These are phyloP conservation scores for Wilcoxina mikolae DNA, from an alignment of 495 filamentous ascomycete genomes.

Conservation along the genomic window DNA sequence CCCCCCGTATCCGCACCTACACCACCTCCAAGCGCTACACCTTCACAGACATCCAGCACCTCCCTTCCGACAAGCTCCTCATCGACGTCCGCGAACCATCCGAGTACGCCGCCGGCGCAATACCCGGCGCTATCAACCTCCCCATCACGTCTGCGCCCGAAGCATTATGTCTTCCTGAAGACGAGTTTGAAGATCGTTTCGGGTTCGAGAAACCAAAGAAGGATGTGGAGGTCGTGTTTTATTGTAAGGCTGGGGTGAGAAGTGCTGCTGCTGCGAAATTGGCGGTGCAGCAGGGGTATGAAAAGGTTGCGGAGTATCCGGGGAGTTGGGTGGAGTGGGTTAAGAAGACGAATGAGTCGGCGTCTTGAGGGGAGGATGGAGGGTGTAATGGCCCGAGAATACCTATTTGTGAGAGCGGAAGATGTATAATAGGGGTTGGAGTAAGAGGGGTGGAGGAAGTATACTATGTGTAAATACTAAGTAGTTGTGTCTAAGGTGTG, in stretches of 20 bases:
- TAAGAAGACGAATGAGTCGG: conserved; percentile 32
- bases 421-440: too few relatives aligned
- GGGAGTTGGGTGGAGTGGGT: conserved; percentile 90
- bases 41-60: conserved; percentile 17
- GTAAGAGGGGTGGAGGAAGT: too few relatives aligned
- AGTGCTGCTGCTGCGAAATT: conserved; percentile 64
- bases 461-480: too few relatives aligned
- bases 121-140: conserved; percentile 66
- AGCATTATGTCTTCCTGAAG: conserved; percentile 51
- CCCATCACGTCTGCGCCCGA: conserved; percentile 65
- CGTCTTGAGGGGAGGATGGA: background rate
- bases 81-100: conserved; percentile 73
- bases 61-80: conserved; percentile 28
- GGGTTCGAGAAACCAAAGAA: conserved; percentile 48
- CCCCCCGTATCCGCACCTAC: background rate
- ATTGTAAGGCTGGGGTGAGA: conserved; percentile 83
- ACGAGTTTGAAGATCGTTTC: conserved; percentile 65
- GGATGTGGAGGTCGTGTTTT: conserved; percentile 58
- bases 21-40: background rate
- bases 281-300: conserved; percentile 62
- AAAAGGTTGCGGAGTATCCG: conserved; percentile 59
- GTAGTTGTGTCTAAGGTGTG: too few relatives aligned
- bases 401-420: too few relatives aligned
- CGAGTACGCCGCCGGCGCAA: conserved; percentile 60
- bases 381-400: too few relatives aligned